Evolutionary conservation across 2,329 filamentous ascomycete genomes (phyloP), one percentile per base, ranked within the genome.

Genomic region (Colletotrichum siamense): DNA sequence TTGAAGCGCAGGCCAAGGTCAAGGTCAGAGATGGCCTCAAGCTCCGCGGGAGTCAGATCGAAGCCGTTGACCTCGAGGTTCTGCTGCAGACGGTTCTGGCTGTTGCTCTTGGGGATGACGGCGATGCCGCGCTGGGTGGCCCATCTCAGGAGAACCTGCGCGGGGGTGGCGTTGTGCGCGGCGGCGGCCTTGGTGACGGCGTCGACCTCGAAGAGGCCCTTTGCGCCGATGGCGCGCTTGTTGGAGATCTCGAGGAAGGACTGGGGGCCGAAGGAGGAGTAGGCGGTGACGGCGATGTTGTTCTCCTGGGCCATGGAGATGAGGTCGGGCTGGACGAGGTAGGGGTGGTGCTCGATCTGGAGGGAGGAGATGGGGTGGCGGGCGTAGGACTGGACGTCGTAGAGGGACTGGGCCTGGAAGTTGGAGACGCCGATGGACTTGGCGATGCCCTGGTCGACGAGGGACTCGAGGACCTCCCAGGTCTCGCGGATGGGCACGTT

Each of bases 331-430:
- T 94, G 92, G 44, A 89, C 89, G 69, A 94, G 89, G 86, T 94
- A 94, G 7, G 92, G 92, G 85, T 94, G 92, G 84, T 93, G 92
- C 85, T 94, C 92, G 84, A 94, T 91, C 86, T 94, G 92, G 26
- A 94, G 89, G 52, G 90, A 61, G 85, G 89, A 77, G 88, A 90
- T 55, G 83, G 85, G 82, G 89, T 87, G 77, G 69, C 87, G 87
- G 68, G 91, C 91, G 83, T 93, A 93, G 69, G 89, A 87, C 79
- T 92, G 85, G 66, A 94, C 85, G 82, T 93, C 91, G 83, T 92
- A 89, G 75, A 94, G 82, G 30, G 90, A 85, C 79, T 89, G 87
- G 22, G 88, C 87, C 79, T 88, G 89, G 86, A 92, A 92, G 86
- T 93, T 93, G 83, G 86, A 88, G 78, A 93, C 87, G 76, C 91